These are phyloP conservation scores for Cicer cuneatum DNA, from an alignment of 306 rosid genomes.

Conservation along the genomic window DNA sequence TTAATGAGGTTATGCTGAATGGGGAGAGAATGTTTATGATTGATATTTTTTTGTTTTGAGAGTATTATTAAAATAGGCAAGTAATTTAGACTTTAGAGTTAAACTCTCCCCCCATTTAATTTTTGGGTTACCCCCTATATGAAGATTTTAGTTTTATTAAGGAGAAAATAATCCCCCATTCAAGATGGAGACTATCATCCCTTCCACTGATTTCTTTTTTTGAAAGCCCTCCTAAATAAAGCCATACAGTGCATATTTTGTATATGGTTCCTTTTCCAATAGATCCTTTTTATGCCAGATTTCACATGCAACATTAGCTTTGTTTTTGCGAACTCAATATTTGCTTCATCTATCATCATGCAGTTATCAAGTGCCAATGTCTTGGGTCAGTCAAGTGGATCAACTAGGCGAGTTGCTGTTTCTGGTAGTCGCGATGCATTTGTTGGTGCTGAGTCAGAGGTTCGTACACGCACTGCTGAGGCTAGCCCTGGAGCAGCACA, in stretches of 20 bases:
- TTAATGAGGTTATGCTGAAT: conserved; percentile 52
- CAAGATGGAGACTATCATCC: neutral
- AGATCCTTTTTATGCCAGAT: neutral
- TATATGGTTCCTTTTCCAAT: conserved; percentile 26
- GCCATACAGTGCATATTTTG: conserved; percentile 23
- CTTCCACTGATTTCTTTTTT: neutral
- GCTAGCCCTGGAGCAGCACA: conserved; percentile 76
- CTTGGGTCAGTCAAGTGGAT: conserved; percentile 80
- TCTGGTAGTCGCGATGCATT: conserved; percentile 81
- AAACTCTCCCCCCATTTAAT: too few species aligned
- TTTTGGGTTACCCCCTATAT: too few species aligned
- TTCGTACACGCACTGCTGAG: conserved; percentile 67
- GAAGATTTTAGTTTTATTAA: too few species aligned
- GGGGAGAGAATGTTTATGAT: too few species aligned
- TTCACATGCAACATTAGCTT: conserved; percentile 20
- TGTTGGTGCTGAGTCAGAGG: conserved; percentile 73
- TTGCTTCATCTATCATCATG: conserved; percentile 42
- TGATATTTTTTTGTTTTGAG: too few species aligned
- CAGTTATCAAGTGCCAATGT: conserved; percentile 65
- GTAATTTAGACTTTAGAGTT: too few species aligned
- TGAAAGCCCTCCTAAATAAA: neutral
- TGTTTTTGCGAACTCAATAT: conserved; percentile 14
- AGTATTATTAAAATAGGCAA: too few species aligned
- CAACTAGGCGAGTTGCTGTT: conserved; percentile 83
- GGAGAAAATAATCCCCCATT: too few species aligned